phyloP scores from a whole-genome alignment of 2,329 filamentous ascomycete genomes.

The Verticillium zaregamsianum region DNA sequence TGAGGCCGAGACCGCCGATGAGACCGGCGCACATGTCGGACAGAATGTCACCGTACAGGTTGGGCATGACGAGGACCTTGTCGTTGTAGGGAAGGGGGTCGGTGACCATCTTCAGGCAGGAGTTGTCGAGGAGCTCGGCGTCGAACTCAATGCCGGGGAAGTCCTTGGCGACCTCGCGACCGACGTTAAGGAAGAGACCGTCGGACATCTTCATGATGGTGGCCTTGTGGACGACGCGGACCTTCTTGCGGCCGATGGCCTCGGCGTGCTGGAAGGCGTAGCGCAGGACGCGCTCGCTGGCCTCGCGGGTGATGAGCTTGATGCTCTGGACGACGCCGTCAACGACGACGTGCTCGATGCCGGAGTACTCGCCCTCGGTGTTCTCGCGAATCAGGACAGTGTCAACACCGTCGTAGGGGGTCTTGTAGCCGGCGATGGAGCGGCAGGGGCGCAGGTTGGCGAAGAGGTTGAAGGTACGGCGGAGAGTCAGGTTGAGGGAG shows the following conservation, averaged over 20 bases:
- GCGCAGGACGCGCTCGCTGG: constrained; percentile 90
- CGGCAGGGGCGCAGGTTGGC: constrained; percentile 98
- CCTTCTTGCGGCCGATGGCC: constrained; percentile 91
- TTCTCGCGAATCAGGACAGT: constrained; percentile 99
- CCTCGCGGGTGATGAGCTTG: constrained; percentile 96
- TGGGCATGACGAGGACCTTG: constrained; percentile 97
- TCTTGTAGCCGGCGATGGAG: constrained; percentile 95
- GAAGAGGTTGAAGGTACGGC: constrained; percentile 99
- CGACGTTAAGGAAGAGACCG: constrained; percentile 92
- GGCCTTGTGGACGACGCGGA: constrained; percentile 97
- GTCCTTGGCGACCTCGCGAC: constrained; percentile 83
- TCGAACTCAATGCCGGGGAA: constrained; percentile 96
- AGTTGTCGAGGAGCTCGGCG: constrained; percentile 97
- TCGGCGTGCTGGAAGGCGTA: constrained; percentile 98
- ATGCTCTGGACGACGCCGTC: constrained; percentile 98
- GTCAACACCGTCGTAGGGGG: constrained; percentile 94
- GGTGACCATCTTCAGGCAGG: constrained; percentile 97
- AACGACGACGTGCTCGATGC: constrained; percentile 97
- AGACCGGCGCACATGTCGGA: constrained; percentile 99
- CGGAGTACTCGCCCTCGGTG: constrained; percentile 99
- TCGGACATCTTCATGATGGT: constrained; percentile 99
- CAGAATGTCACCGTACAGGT: constrained; percentile 98
- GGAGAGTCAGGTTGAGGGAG: constrained; percentile 96
- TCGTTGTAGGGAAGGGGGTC: constrained; percentile 97
- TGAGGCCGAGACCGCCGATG: constrained; percentile 94